A percentile compares a stretch with the other conserved stretches of the same genome.
phyloP scores from a whole-genome alignment of 192 early-diverging fungal species.

The Backusella macrospora region DNA sequence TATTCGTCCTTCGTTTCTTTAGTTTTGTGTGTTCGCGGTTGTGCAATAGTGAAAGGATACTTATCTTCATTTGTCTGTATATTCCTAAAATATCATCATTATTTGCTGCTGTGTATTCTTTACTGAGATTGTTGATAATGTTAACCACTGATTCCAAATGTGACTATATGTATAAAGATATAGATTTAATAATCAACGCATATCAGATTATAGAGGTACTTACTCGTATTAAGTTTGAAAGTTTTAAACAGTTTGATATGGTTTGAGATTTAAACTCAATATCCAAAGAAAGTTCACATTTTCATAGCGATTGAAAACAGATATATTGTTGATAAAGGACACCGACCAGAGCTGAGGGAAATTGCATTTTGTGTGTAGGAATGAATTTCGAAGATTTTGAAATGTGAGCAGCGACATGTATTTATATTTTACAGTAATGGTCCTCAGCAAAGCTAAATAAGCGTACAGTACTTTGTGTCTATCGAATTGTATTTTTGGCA shows the following conservation, averaged over 20 bases:
- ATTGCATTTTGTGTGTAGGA: neutral
- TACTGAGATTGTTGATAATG: neutral
- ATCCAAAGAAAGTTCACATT: neutral
- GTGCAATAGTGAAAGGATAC: neutral
- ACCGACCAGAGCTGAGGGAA: neutral
- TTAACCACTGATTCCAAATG: neutral
- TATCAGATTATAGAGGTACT: neutral
- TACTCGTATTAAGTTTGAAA: neutral
- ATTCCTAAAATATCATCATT: constrained; percentile 9
- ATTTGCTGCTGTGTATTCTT: neutral
- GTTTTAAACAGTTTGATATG: neutral
- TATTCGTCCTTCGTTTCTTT: neutral
- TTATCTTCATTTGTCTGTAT: neutral
- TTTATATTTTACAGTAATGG: neutral
- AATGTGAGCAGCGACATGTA: neutral
- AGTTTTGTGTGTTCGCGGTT: neutral
- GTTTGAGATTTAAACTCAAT: neutral
- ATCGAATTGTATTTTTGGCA: too few relatives aligned
- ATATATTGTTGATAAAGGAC: neutral
- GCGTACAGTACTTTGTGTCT: too few relatives aligned
- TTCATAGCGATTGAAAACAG: neutral
- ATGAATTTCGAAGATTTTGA: neutral
- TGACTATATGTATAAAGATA: constrained; percentile 2
- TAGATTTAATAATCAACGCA: constrained; percentile 2
- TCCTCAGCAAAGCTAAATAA: too few relatives aligned